Percentiles rank a stretch among this genome's conserved stretches.
phyloP scores from a whole-genome alignment of 768 basidiomycete genomes.

The Tylopilus felleus region DNA sequence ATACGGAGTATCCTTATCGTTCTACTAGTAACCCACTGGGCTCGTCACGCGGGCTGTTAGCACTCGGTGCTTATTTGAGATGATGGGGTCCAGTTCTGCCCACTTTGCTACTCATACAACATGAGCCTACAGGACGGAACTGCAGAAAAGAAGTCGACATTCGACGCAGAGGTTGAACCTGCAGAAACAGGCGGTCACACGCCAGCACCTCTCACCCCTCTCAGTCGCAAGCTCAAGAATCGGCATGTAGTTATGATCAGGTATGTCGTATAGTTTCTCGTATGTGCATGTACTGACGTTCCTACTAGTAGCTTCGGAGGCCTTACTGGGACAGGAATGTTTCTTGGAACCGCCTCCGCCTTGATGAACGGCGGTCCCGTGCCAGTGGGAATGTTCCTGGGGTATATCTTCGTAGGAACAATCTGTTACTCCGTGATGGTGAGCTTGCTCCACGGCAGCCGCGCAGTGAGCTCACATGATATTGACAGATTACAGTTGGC shows the following conservation, averaged over 20 bases:
- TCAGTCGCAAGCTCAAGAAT: conserved; percentile 27
- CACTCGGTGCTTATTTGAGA: background rate
- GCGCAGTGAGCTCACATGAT: background rate
- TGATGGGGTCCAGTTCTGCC: background rate
- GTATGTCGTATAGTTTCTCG: conserved; percentile 4
- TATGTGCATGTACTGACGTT: background rate
- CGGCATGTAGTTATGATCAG: conserved; percentile 29
- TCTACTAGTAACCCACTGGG: background rate
- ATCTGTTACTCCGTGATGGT: conserved; percentile 35
- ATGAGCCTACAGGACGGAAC: background rate
- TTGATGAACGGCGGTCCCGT: conserved; percentile 39
- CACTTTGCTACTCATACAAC: background rate
- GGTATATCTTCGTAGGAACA: conserved; percentile 34
- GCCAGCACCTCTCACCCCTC: background rate
- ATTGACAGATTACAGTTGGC: conserved; percentile 21
- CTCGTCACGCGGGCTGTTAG: too few relatives aligned
- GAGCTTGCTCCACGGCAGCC: background rate
- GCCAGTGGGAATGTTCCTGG: conserved; percentile 42
- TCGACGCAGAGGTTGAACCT: background rate
- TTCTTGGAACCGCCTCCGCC: conserved; percentile 27
- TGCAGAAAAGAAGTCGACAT: background rate
- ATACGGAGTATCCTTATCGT: background rate
- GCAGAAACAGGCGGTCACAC: background rate
- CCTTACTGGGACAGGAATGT: conserved; percentile 37
- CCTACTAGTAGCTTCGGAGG: conserved; percentile 29